phyloP scores from a whole-genome alignment of 495 filamentous ascomycete species.

The Tuber melanosporum region DNA sequence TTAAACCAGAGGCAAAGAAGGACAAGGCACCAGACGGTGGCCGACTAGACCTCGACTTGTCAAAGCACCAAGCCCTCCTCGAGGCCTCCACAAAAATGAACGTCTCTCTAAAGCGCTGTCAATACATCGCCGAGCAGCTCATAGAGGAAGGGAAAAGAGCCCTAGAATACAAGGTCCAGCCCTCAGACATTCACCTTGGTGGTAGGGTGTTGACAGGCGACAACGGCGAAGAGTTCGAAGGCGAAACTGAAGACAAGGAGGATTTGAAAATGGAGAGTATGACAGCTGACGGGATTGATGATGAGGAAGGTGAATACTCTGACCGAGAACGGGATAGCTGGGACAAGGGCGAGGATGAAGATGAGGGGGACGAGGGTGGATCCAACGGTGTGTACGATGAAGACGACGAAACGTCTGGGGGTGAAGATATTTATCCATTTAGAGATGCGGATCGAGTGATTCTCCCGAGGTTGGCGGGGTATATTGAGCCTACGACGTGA shows the following conservation, averaged over 20 bases:
- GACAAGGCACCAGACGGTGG: conserved; percentile 58
- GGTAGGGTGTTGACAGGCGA: conserved; percentile 70
- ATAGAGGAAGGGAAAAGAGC: conserved; percentile 83
- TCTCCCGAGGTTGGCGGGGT: neutral
- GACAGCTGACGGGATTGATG: conserved; percentile 16
- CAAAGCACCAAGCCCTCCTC: conserved; percentile 80
- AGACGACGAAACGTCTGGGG: neutral
- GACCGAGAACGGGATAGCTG: conserved; percentile 20
- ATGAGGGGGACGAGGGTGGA: conserved; percentile 13
- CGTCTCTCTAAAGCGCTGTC: conserved; percentile 79
- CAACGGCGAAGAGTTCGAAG: conserved; percentile 51
- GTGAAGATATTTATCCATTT: neutral
- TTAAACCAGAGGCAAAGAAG: conserved; percentile 24
- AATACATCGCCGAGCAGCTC: conserved; percentile 78
- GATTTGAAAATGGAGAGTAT: conserved; percentile 8
- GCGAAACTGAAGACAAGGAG: conserved; percentile 31
- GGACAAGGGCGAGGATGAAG: conserved; percentile 26
- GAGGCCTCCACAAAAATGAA: conserved; percentile 89
- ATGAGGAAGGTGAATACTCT: conserved; percentile 31
- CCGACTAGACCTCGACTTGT: conserved; percentile 70
- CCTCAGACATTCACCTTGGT: conserved; percentile 71
- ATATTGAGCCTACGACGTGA: neutral
- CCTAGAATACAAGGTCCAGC: conserved; percentile 67
- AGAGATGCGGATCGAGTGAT: conserved; percentile 1
- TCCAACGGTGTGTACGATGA: neutral